Conservation (phyloP, 2,329 filamentous ascomycete genomes). For the Tolypocladium tropicale region DNA sequence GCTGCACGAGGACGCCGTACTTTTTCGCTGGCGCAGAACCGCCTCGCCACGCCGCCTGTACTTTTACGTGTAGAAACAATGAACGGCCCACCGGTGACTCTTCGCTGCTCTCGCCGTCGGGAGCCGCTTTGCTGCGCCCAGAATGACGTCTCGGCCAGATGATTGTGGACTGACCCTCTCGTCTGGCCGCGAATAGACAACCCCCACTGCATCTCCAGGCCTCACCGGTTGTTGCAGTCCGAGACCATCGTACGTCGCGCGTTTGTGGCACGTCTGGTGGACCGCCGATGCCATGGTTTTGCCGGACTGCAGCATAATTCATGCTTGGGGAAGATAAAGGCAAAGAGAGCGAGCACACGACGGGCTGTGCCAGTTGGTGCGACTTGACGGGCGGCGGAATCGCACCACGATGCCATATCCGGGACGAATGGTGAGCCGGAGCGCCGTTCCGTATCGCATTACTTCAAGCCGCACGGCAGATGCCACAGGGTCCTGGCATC, state of each 20-base stretch:
- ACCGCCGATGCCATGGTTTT: neutral
- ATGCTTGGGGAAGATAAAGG: neutral
- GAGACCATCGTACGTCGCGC: neutral
- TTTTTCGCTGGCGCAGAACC: neutral
- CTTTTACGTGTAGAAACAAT: neutral
- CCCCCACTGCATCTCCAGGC: neutral
- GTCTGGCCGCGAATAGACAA: neutral
- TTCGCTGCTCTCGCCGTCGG: neutral
- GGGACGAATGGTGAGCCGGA: neutral
- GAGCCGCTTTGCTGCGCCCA: neutral
- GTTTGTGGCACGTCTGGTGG: neutral
- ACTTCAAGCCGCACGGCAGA: neutral
- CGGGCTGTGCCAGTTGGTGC: neutral
- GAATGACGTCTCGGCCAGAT: neutral
- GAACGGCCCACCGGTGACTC: neutral
- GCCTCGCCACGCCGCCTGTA: neutral
- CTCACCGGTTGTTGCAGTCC: neutral
- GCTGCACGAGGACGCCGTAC: too few relatives aligned
- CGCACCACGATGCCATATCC: neutral
- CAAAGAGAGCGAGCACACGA: too few relatives aligned
- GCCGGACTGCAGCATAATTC: neutral
- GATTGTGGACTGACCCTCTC: neutral
- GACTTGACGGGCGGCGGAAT: neutral
- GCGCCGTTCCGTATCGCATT: neutral
- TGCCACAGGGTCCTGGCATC: neutral